A percentile compares a stretch with the other conserved stretches of the same genome.
phyloP scores from a whole-genome alignment of 1,284 basidiomycete species.

The Pseudozyma hubeiensis region DNA sequence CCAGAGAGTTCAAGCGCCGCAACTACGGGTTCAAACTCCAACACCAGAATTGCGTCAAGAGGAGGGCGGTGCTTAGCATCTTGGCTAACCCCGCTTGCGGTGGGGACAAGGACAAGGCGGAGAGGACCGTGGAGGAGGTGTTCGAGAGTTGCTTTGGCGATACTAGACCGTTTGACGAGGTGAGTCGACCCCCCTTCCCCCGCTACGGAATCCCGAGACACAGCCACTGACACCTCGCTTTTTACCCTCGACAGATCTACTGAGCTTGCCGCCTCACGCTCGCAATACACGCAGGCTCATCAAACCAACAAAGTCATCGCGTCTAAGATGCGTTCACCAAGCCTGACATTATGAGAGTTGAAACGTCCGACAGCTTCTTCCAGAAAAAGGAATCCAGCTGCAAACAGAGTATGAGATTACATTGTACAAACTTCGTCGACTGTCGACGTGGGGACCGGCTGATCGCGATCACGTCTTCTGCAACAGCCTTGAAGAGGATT shows the following conservation, averaged over 20 bases:
- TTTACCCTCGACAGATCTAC: conserved; percentile 47
- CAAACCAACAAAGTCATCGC: too few species aligned
- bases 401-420: neutral
- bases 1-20: conserved; percentile 16
- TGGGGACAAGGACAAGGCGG: conserved; percentile 77
- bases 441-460: too few species aligned
- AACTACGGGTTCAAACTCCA: conserved; percentile 84
- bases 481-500: too few species aligned
- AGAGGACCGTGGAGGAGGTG: conserved; percentile 91
- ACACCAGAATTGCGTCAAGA: conserved; percentile 85
- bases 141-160: conserved; percentile 96
- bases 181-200: conserved; percentile 64
- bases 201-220: neutral
- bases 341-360: too few species aligned
- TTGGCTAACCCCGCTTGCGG: conserved; percentile 83
- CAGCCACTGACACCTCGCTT: neutral
- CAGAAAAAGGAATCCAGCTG: neutral
- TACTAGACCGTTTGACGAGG: conserved; percentile 96
- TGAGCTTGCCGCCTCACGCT: conserved; percentile 1
- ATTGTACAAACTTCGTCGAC: neutral
- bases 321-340: too few species aligned
- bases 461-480: too few species aligned
- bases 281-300: neutral
- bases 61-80: conserved; percentile 86
- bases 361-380: neutral